Base-by-base conservation (phyloP, 352 stramenopile species). In the Globisporangium splendens region DNA sequence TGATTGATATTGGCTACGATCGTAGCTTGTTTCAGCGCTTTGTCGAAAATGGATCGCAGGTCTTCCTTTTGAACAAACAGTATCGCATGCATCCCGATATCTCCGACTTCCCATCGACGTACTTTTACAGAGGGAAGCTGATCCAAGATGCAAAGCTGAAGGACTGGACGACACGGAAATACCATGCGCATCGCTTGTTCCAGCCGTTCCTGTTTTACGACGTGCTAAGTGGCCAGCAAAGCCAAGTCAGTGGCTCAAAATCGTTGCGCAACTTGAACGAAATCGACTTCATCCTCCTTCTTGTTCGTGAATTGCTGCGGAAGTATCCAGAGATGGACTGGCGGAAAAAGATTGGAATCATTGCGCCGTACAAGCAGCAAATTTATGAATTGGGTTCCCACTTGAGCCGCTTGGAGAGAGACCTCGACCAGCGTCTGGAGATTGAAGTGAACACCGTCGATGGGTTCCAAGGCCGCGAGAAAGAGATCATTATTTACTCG, bases 301-400 rank as follows among this genome's bases (percentile, higher is more conserved):
- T 99, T 8, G 72, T 99, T 38, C 95, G 98, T 68, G 97, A 86
- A 13, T 70, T 93, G 53, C 80, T 98, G 56, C 61, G 88, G 42
- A 81, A 98, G 65, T 89, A 77, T 49, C 68, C 80, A 2, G 51
- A 68, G 11, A 52, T 78, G n/a, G 75, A 89, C 24, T 89, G 82
- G 79, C 75, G 82, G 46, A 83, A 93, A 54, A 88, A 98, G 57
- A 97, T 99, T 39, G 97, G 93, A 47, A 83, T 99, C 35, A 99
- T 99, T 59, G 97, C 97, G 21, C 97, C 97, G 14, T 99, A 99
- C 81, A 98, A 99, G 68, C 96, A 97, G 38, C 97, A 99, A 66
- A 87, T 95, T 52, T 86, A 97, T 57, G 75, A 98, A 41, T 69
- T 99, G 17, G 76, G 91, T 17, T 77, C 72, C 18, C 68, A 95